A percentile compares a stretch with the other conserved stretches of the same genome.
phyloP scores from a whole-genome alignment of 2,329 filamentous ascomycete genomes.

The Decorospora gaudefroyi region DNA sequence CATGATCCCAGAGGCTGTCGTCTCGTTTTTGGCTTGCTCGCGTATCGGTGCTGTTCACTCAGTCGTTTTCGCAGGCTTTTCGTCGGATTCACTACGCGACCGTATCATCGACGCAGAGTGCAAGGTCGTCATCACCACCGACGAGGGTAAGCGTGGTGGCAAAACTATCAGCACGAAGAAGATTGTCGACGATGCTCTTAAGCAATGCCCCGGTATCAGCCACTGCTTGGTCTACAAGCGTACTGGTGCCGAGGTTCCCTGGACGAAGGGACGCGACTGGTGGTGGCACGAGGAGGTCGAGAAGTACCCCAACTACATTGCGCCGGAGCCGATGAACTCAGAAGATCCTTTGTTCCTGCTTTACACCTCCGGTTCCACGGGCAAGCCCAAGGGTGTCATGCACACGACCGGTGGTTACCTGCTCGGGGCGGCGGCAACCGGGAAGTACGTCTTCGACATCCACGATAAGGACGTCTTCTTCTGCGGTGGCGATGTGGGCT shows the following conservation, averaged over 20 bases:
- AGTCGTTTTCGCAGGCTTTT: constrained; percentile 97
- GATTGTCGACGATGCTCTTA: constrained; percentile 96
- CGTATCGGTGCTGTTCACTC: constrained; percentile 97
- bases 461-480: constrained; percentile 93
- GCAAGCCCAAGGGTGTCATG: constrained; percentile 98
- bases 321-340: constrained; percentile 85
- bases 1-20: constrained; percentile 95
- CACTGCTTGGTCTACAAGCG: constrained; percentile 92
- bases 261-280: constrained; percentile 83
- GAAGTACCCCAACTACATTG: constrained; percentile 92
- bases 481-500: constrained; percentile 96
- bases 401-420: constrained; percentile 96
- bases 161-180: constrained; percentile 98
- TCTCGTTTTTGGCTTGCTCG: constrained; percentile 87
- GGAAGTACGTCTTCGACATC: constrained; percentile 98
- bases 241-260: constrained; percentile 89
- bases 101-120: constrained; percentile 88
- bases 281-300: constrained; percentile 99
- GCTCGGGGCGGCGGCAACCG: constrained; percentile 88
- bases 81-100: constrained; percentile 91
- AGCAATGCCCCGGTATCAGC: constrained; percentile 87
- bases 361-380: constrained; percentile 96
- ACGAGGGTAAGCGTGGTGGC: constrained; percentile 96
- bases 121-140: constrained; percentile 93
- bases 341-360: constrained; percentile 97